phyloP scores from a whole-genome alignment of 2,329 filamentous ascomycete genomes.

The Plectosphaerella plurivora region DNA sequence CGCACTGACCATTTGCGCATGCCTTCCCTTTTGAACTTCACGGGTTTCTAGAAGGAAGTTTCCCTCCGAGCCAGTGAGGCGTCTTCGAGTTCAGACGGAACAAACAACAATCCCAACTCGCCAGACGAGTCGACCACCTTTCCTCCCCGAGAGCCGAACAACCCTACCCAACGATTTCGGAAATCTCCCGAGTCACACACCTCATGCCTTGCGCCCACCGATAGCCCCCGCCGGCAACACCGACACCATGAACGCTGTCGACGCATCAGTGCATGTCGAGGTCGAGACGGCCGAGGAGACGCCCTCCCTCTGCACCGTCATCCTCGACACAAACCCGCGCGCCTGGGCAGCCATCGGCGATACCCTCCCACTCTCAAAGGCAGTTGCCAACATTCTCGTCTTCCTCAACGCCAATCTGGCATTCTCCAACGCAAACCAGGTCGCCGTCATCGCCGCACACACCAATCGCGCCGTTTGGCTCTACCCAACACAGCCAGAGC shows the following conservation, averaged over 20 bases:
- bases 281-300: conserved; percentile 47
- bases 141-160: neutral
- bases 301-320: conserved; percentile 82
- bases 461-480: conserved; percentile 83
- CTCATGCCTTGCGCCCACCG: neutral
- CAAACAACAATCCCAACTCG: neutral
- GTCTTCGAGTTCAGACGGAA: neutral
- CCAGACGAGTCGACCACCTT: neutral
- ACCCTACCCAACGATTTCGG: neutral
- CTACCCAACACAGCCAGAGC: conserved; percentile 58
- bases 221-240: conserved; percentile 1
- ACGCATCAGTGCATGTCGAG: conserved; percentile 59
- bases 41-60: neutral
- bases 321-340: conserved; percentile 94
- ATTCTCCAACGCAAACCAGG: conserved; percentile 88
- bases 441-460: conserved; percentile 88
- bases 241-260: conserved; percentile 47
- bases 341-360: conserved; percentile 79
- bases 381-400: conserved; percentile 83
- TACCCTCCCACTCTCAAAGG: conserved; percentile 74
- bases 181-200: neutral
- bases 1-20: neutral
- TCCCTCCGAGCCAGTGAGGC: neutral
- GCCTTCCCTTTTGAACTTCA: neutral
- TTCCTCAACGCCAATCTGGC: conserved; percentile 96